Evolutionary conservation across 805 yeast species (phyloP), one percentile per base, ranked within the genome.

Genomic region (Wickerhamomyces kurtzmanii): DNA sequence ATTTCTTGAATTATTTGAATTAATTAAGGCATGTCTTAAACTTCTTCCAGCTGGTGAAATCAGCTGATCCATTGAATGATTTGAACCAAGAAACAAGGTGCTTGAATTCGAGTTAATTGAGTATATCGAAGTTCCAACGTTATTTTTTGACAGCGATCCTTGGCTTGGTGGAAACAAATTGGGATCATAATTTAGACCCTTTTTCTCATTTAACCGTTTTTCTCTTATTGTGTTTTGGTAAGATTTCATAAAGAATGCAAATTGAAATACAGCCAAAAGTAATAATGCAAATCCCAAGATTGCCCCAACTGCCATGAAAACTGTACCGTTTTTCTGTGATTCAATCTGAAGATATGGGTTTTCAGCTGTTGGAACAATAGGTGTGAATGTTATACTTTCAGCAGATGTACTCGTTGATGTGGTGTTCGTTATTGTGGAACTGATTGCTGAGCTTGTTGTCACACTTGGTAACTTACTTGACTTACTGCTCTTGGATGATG

Each of bases 251-350:
- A 45, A 31, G 4, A 46, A 17, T 6, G 48, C 26, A 5, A 42
- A 25, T 36, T 60, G 36, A 3, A 50, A 28, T 5, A 47, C 14
- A 3, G 37, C 23, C 4, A 50, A 20, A 3, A 48, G 27, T 3
- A 51, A 14, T 12, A 70, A 47, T 3, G 76, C 49, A 18, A 71
- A 68, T 0, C 76, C 83, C 11, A 82, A 60, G 20, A 74, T 65
- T 15, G 75, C 62, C 3, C 91, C 94, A 33, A 81, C 75, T 1
- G 79, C 79, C 24, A 83, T 80, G 53, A 81, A 83, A 4, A 81
- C 83, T 2, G 89, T 75, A 4, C 91, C 93, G 27, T 67, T 63
- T 1, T 79, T 76, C 23, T 67, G 59, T 6, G 43, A 47, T 11
- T 69, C 51, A 19, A 59, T 49, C 16, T 59, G 44, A 13, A 81